phyloP scores from a whole-genome alignment of 306 rosid species.

The Dryas octopetala region DNA sequence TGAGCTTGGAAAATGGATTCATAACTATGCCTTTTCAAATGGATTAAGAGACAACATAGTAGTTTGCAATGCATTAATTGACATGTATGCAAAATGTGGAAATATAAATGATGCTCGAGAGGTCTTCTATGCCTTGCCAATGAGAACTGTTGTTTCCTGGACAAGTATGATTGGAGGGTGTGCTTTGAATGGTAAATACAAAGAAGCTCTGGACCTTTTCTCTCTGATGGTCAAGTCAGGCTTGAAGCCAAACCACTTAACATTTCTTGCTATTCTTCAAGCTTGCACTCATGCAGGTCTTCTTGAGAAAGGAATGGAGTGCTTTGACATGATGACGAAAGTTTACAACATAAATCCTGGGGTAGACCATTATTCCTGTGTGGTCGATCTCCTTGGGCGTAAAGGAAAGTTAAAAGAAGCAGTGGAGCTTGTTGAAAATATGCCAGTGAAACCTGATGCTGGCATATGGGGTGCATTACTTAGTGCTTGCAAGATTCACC shows the following conservation, averaged over 20 bases:
- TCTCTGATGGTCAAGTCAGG: slow-evolving; percentile 43
- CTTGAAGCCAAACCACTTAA: slow-evolving; percentile 55
- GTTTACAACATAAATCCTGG: slow-evolving; percentile 45
- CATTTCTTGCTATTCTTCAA: slow-evolving; percentile 75
- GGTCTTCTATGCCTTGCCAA: slow-evolving; percentile 42
- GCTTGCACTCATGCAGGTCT: slow-evolving; percentile 72
- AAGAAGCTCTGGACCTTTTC: slow-evolving; percentile 57
- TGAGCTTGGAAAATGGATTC: slow-evolving; percentile 59
- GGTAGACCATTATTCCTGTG: slow-evolving; percentile 69
- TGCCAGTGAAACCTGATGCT: slow-evolving; percentile 60
- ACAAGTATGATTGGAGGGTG: slow-evolving; percentile 62
- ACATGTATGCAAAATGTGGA: slow-evolving; percentile 80
- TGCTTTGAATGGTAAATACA: slow-evolving; percentile 62
- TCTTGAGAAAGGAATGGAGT: slow-evolving; percentile 58
- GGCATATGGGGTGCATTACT: slow-evolving; percentile 72
- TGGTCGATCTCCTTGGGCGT: slow-evolving; percentile 58
- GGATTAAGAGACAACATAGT: slow-evolving; percentile 49
- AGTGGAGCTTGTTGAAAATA: slow-evolving; percentile 40
- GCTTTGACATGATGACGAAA: slow-evolving; percentile 47
- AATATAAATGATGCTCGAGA: slow-evolving; percentile 42
- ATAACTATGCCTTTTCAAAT: slow-evolving; percentile 38
- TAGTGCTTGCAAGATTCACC: slow-evolving; percentile 64
- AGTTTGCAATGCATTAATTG: slow-evolving; percentile 68
- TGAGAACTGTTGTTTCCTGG: slow-evolving; percentile 64
- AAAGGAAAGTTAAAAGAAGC: slow-evolving; percentile 40